A percentile compares a stretch with the other conserved stretches of the same genome.
Evolutionary conservation across 768 basidiomycete genomes (phyloP).

Genomic region (Pulveroboletus sp.): DNA sequence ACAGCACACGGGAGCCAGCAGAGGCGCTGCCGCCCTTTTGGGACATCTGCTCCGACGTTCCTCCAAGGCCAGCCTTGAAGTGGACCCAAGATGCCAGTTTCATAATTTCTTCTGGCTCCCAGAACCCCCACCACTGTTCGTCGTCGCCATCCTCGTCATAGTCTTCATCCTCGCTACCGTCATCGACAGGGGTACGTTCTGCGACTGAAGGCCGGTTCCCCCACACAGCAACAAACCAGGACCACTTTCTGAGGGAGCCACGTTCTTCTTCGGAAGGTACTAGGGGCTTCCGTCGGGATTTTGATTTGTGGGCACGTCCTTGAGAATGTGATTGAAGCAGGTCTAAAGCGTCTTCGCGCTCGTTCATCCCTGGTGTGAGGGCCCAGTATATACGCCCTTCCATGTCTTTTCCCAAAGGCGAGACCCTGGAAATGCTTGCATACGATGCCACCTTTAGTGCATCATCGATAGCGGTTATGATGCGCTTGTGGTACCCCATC

Average conservation of each 20-base stretch:
- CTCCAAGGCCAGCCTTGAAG: slow-evolving; percentile 43
- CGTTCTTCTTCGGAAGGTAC: slow-evolving; percentile 48
- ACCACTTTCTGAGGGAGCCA: slow-evolving; percentile 57
- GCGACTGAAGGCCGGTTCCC: slow-evolving; percentile 47
- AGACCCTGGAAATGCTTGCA: slow-evolving; percentile 51
- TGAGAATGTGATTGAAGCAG: slow-evolving; percentile 22
- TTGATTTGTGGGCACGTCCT: slow-evolving; percentile 30
- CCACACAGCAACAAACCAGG: slow-evolving; percentile 77
- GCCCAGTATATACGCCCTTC: slow-evolving; percentile 71
- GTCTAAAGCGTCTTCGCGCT: slow-evolving; percentile 49
- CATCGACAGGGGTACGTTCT: slow-evolving; percentile 25
- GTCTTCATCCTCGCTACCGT: slow-evolving; percentile 26
- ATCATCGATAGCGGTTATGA: slow-evolving; percentile 50
- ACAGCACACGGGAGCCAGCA: slow-evolving; percentile 1
- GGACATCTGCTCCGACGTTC: slow-evolving; percentile 9
- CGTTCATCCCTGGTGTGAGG: slow-evolving; percentile 55
- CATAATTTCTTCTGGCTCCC: slow-evolving; percentile 59
- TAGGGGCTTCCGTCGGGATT: slow-evolving; percentile 39
- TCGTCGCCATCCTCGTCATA: slow-evolving; percentile 33
- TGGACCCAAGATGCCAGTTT: slow-evolving; percentile 67
- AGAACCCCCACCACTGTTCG: slow-evolving; percentile 78
- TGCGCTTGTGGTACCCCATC: slow-evolving; percentile 48
- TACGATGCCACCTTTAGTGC: slow-evolving; percentile 48
- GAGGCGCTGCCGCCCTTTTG: neutral
- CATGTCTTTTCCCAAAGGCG: slow-evolving; percentile 62